These are phyloP conservation scores for Eucalyptus cloeziana DNA, from an alignment of 345 rosid species.

Conservation along the genomic window DNA sequence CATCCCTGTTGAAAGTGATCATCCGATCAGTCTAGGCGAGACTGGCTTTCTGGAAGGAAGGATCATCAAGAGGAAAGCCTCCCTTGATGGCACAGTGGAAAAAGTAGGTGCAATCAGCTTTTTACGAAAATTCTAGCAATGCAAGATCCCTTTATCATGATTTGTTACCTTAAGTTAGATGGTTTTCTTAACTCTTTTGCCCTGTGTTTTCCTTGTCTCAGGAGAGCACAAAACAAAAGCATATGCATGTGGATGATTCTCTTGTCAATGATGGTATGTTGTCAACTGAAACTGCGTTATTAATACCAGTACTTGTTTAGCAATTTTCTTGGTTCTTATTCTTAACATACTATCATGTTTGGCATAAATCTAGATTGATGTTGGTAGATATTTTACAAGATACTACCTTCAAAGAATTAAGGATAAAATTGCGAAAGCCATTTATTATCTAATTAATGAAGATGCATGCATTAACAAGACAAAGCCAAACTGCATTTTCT, in stretches of 20 bases:
- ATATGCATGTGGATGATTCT: slow-evolving; percentile 22
- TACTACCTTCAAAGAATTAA: neutral
- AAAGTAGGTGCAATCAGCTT: slow-evolving; percentile 23
- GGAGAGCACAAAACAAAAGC: slow-evolving; percentile 48
- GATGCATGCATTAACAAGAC: neutral
- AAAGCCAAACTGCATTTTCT: neutral
- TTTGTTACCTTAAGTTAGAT: neutral
- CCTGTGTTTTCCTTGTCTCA: slow-evolving; percentile 6
- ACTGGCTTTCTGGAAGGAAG: slow-evolving; percentile 2
- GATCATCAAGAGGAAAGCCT: slow-evolving; percentile 49
- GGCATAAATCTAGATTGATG: neutral
- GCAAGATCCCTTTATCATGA: neutral
- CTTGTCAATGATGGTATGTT: slow-evolving; percentile 18
- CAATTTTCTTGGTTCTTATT: neutral
- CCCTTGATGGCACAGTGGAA: slow-evolving; percentile 13
- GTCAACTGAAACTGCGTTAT: neutral
- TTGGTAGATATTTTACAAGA: neutral
- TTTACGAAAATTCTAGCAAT: neutral
- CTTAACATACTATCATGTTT: neutral
- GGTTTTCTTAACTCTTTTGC: neutral
- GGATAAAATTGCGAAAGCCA: neutral
- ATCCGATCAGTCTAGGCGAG: neutral
- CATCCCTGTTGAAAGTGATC: slow-evolving; percentile 6
- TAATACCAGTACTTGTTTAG: neutral
- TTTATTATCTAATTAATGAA: neutral